Base-by-base conservation (phyloP, 306 rosid genomes). In the Castanea sativa region DNA sequence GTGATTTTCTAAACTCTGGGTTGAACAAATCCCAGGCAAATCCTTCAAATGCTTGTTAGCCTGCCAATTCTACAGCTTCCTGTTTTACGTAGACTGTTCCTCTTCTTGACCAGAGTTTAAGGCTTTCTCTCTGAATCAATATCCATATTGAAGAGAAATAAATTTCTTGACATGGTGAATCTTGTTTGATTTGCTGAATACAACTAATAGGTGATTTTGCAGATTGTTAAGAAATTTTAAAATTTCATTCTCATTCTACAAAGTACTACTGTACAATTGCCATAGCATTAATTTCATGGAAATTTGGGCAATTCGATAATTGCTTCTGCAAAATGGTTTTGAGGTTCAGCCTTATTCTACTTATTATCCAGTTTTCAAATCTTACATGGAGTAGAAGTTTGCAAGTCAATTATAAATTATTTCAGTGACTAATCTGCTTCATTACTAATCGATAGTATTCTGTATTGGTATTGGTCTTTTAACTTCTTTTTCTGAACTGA, bases 71-170 rank as follows among this genome's bases (percentile, higher is more conserved):
- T 6, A 38, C 43, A 38, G 43, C 43, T 38, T 38, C 43, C 43
- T 38, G 10, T 38, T 38, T 38, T 38, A 38, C 1, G 43, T 10
- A 0, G 43, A 9, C 43, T 35, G 43, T 9, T 35, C 43, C 43
- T 6, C 43, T 35, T 35, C 43, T 76, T 87, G 76, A 33, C 33
- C 86, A 78, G 76, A 74, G 60, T 75, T 67, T 84, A 52, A 87
- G 63, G 89, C 83, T 68, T 57, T 77, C 32, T 30, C n/a, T n/a
- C n/a, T n/a, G n/a, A n/a, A n/a, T n/a, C 70, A 73, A 19, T 78
- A 52, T 80, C 58, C 79, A 77, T 55, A 18, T 84, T 82, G 74
- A 75, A 85, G 72, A 79, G 69, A 88, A 89, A 80, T n/a, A n/a
- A n/a, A n/a, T n/a, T n/a, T n/a, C n/a, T n/a, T n/a, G n/a, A n/a